These are phyloP conservation scores for Penicillium macrosclerotiorum DNA, from an alignment of 495 filamentous ascomycete species.

Conservation along the genomic window DNA sequence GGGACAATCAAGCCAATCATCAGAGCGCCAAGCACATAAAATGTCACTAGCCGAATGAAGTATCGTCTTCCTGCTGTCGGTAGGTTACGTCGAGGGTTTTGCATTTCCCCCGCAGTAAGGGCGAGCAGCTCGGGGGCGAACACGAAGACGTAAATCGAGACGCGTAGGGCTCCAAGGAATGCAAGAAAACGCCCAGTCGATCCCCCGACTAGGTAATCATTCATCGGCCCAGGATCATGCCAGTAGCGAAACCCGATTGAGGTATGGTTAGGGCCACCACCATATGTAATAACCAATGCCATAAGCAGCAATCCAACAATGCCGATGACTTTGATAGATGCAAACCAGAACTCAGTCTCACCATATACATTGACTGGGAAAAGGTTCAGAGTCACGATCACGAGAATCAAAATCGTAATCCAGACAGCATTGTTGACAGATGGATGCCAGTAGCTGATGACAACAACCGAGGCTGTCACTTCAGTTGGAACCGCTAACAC, in stretches of 20 bases:
- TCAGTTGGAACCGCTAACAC: constrained; percentile 39
- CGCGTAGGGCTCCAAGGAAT: constrained; percentile 50
- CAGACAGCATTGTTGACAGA: constrained; percentile 32
- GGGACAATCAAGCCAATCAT: constrained; percentile 43
- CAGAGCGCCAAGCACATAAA: constrained; percentile 37
- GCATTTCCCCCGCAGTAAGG: too few relatives aligned
- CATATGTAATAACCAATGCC: constrained; percentile 45
- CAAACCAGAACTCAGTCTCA: constrained; percentile 42
- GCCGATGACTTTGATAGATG: constrained; percentile 39
- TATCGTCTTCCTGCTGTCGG: constrained; percentile 31
- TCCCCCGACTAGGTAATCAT: constrained; percentile 11
- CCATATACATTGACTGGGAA: constrained; percentile 42
- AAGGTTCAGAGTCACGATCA: constrained; percentile 40
- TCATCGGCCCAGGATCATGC: constrained; percentile 16
- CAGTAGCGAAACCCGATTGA: constrained; percentile 17
- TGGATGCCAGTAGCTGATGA: constrained; percentile 44
- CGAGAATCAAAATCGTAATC: constrained; percentile 43
- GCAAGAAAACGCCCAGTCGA: constrained; percentile 31
- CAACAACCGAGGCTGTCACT: constrained; percentile 41
- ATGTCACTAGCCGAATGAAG: constrained; percentile 32
- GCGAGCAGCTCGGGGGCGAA: too few relatives aligned
- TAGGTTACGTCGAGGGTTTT: constrained; percentile 28
- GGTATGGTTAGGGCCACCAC: constrained; percentile 13
- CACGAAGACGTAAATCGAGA: too few relatives aligned
- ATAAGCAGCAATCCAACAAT: constrained; percentile 45